Base-by-base conservation (phyloP, 441 rosid genomes). In the Raphanus hybrid region DNA sequence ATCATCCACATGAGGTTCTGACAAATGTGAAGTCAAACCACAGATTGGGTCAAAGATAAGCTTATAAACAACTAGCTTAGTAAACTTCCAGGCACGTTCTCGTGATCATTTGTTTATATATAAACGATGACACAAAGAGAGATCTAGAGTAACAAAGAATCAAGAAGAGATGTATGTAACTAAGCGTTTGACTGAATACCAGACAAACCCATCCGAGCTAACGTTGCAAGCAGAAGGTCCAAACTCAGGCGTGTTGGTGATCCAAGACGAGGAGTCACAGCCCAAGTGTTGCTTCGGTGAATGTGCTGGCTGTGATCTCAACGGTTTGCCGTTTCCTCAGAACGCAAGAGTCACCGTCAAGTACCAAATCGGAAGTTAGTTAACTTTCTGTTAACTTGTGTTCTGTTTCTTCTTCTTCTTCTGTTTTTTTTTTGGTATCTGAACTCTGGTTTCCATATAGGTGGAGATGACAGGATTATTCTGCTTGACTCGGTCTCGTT, bases 241-340 rank as follows among this genome's bases (percentile, higher is more conserved):
- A 3, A 87, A 80, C 73, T 89, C 91, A 0, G 92, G 92, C 0
- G 71, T 85, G 14, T 57, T 90, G 55, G 89, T 90, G 2, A 84
- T 92, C 69, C 84, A 73, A 69, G 92, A 92, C 2, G 86, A 88
- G 64, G 91, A 92, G 80, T 81, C 85, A 1, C 84, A 83, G 57
- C 83, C 82, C 2, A 80, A 75, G 4, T 81, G 83, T 58, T 89
- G 86, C 67, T 89, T 87, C 16, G 92, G 92, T 2, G 39, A 70
- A 67, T 83, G 82, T 50, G 73, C 70, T 15, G 78, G 58, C 14
- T 39, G 77, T 63, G 34, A 29, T 29, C 78, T 85, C 18, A 54
- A 58, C 7, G 79, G 80, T 63, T 72, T 88, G 1, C 96, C 94
- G 39, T 86, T 92, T 78, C 96, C 90, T 66, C 85, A 85, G 62